Base-by-base conservation (phyloP, 495 filamentous ascomycete species). In the Hypoxylon lenormandii region DNA sequence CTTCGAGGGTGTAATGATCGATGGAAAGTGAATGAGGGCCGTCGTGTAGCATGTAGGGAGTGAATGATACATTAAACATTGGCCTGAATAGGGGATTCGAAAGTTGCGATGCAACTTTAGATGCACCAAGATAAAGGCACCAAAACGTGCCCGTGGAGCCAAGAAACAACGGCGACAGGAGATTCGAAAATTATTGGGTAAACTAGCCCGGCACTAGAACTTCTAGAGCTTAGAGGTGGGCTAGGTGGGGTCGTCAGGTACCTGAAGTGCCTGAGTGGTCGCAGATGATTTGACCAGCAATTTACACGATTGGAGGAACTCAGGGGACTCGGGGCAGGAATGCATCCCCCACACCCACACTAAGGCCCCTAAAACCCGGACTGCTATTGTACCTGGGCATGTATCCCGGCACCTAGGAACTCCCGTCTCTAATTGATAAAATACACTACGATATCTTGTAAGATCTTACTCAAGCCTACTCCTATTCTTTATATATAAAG, bases 211-310 rank as follows among this genome's bases (percentile, higher is more conserved):
- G 11, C 42, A 45, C 33, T 55, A 28, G 15, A 15, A 38, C 18
- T 21, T 19, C 42, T 63, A 49, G 30, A 33, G 30, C 30, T 33
- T 33, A 33, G 30, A 33, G 30, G 30, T 7, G 30, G 30, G 30
- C 10, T 33, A 8, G 43, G 56, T 60, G 64, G 64, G 49, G 50
- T 66, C 30, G 13, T 52, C 56, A 59, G 64, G 57, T 61, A 61
- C 50, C 11, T 45, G 45, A 18, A 23, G 10, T 54, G 15, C 33
- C 15, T 40, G 3, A 60, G 18, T 43, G 37, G 45, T 57, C 52
- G 38, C 28, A 51, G 18, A 52, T 63, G 37, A 63, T 63, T 63
- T 23, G 43, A 50, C 43, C 23, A 50, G 28, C 13, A 4, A 45
- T 1, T 45, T 33, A 33, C 23, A 26, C 22, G 21, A n/a, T 51